Conservation (phyloP, 768 basidiomycete species). For the Porpolomopsis calyptriformis region DNA sequence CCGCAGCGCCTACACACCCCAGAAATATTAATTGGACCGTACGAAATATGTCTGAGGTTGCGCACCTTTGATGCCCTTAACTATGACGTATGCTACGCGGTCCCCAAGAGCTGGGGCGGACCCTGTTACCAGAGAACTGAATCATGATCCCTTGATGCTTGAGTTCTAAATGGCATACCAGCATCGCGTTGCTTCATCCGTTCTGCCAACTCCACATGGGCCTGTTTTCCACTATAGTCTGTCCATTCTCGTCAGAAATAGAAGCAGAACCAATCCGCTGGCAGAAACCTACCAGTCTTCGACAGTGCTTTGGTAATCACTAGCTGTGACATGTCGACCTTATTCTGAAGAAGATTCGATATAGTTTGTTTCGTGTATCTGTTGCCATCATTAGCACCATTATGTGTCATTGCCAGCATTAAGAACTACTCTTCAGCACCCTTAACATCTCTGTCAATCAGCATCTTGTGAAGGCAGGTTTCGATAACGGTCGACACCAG, state of each 20-base stretch:
- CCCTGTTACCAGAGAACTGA: slow-evolving; percentile 31
- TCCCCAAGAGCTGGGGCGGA: slow-evolving; percentile 97
- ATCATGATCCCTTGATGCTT: neutral
- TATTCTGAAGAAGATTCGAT: slow-evolving; percentile 90
- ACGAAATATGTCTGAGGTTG: neutral
- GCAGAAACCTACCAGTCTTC: slow-evolving; percentile 52
- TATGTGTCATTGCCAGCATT: neutral
- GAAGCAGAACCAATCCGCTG: neutral
- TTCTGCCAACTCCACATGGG: slow-evolving; percentile 91
- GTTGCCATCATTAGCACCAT: slow-evolving; percentile 6
- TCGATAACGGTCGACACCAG: slow-evolving; percentile 96
- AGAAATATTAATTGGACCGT: neutral
- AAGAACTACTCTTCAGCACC: slow-evolving; percentile 75
- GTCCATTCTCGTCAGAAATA: neutral
- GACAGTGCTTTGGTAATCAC: slow-evolving; percentile 97
- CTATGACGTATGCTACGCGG: slow-evolving; percentile 97
- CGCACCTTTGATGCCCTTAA: slow-evolving; percentile 88
- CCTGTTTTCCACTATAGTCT: slow-evolving; percentile 94
- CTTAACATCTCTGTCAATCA: slow-evolving; percentile 89
- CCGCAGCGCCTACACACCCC: slow-evolving; percentile 69
- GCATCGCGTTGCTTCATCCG: slow-evolving; percentile 96
- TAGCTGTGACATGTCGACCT: slow-evolving; percentile 96
- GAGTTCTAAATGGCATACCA: slow-evolving; percentile 29
- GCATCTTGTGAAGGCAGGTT: slow-evolving; percentile 95
- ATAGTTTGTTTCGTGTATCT: slow-evolving; percentile 93